phyloP scores from a whole-genome alignment of 495 filamentous ascomycete genomes.

The Chaetomium tenue region DNA sequence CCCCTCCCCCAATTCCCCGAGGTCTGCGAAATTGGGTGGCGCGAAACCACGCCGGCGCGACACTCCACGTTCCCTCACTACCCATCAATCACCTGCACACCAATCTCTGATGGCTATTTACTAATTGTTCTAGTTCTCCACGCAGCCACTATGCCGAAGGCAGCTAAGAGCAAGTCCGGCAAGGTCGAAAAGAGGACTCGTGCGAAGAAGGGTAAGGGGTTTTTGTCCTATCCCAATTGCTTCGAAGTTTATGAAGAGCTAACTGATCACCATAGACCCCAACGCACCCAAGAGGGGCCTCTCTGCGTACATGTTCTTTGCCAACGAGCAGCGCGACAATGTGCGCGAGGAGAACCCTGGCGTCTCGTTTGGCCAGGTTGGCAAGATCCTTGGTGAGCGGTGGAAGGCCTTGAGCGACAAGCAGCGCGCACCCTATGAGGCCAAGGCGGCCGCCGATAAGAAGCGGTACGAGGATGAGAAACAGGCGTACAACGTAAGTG shows the following conservation, averaged over 20 bases:
- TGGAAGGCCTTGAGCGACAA: slow-evolving; percentile 94
- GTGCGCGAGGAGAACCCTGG: slow-evolving; percentile 98
- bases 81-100: background rate
- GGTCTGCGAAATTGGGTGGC: no score
- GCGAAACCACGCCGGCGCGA: background rate
- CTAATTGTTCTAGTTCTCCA: slow-evolving; percentile 30
- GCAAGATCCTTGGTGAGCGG: slow-evolving; percentile 93
- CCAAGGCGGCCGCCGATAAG: slow-evolving; percentile 94
- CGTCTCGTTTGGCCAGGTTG: slow-evolving; percentile 96
- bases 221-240: background rate
- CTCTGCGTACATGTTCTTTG: slow-evolving; percentile 99
- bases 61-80: background rate
- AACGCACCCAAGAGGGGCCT: slow-evolving; percentile 99
- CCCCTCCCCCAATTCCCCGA: background rate
- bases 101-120: background rate
- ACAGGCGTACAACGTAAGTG: slow-evolving; percentile 79
- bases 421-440: slow-evolving; percentile 89
- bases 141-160: slow-evolving; percentile 48
- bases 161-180: slow-evolving; percentile 46
- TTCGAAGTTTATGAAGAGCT: background rate
- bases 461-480: slow-evolving; percentile 99
- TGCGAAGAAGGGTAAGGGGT: slow-evolving; percentile 50
- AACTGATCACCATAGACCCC: slow-evolving; percentile 64
- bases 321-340: slow-evolving; percentile 97
- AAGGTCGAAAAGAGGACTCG: slow-evolving; percentile 46